Evolutionary conservation across 2,329 filamentous ascomycete species (phyloP).

Genomic region (Apiospora arundinis): DNA sequence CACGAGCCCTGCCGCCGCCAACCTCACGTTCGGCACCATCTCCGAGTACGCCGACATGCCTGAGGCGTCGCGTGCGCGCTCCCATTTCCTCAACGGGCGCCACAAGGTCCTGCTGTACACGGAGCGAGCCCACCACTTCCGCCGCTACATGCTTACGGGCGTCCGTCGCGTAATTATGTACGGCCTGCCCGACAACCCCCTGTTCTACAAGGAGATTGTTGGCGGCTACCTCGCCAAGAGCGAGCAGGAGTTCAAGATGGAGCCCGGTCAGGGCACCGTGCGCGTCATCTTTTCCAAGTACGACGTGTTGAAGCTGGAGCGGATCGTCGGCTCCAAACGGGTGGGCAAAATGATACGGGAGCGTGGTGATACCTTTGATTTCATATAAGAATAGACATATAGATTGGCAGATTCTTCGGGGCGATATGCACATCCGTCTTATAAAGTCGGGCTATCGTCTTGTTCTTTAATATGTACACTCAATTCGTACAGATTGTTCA

Average conservation of each 20-base stretch:
- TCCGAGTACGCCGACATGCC: conserved; percentile 85
- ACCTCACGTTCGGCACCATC: conserved; percentile 77
- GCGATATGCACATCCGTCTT: neutral
- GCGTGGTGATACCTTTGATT: conserved; percentile 91
- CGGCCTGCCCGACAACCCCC: conserved; percentile 84
- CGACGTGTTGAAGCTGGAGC: conserved; percentile 87
- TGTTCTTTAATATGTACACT: conserved; percentile 21
- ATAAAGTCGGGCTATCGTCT: neutral
- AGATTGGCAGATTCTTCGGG: neutral
- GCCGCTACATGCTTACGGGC: conserved; percentile 82
- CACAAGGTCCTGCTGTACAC: conserved; percentile 89
- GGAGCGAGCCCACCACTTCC: conserved; percentile 95
- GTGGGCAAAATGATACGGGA: conserved; percentile 85
- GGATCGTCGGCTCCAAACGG: conserved; percentile 82
- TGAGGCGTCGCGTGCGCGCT: conserved; percentile 83
- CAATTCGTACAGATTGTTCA: conserved; percentile 22
- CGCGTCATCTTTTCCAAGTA: conserved; percentile 81
- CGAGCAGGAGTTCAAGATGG: conserved; percentile 61
- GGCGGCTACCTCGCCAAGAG: conserved; percentile 69
- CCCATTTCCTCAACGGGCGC: conserved; percentile 83
- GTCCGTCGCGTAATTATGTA: conserved; percentile 89
- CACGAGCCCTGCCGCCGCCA: conserved; percentile 63
- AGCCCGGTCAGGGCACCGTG: conserved; percentile 65
- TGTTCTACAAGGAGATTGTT: conserved; percentile 79
- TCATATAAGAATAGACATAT: conserved; percentile 65